Conservation (phyloP, 495 filamentous ascomycete genomes). For the Penicillium soppii region DNA sequence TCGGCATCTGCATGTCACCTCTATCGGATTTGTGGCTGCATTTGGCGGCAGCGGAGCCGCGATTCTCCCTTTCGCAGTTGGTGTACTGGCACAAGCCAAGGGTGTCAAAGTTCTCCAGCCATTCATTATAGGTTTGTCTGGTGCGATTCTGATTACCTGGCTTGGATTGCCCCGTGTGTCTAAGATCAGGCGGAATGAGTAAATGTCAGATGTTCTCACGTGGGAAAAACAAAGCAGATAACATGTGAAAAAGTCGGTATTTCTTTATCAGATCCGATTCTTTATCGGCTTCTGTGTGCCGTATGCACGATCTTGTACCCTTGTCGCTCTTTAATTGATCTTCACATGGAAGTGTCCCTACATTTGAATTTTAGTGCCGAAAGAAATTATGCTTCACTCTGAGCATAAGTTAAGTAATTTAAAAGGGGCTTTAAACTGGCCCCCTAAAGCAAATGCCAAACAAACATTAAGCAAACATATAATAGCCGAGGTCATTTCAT, state of each 20-base stretch:
- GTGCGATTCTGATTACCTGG: constrained; percentile 58
- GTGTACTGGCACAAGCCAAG: constrained; percentile 76
- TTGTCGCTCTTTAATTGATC: too few relatives aligned
- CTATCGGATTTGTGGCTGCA: constrained; percentile 80
- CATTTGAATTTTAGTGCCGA: background rate
- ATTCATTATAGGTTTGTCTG: constrained; percentile 67
- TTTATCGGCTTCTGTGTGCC: background rate
- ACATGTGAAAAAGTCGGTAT: constrained; percentile 2
- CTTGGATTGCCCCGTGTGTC: constrained; percentile 36
- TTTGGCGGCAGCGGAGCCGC: constrained; percentile 80
- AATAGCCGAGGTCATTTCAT: background rate
- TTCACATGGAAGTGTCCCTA: background rate
- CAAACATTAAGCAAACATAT: background rate
- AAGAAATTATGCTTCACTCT: too few relatives aligned
- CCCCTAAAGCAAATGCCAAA: background rate
- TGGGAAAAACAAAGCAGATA: background rate
- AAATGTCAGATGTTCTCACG: constrained; percentile 1
- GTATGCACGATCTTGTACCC: background rate
- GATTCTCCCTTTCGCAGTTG: constrained; percentile 79
- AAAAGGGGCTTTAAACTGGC: too few relatives aligned
- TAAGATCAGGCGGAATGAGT: constrained; percentile 19
- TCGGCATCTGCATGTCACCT: constrained; percentile 71
- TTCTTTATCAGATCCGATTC: constrained; percentile 8
- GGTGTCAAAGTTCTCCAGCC: constrained; percentile 80
- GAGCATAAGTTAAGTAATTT: too few relatives aligned